Evolutionary conservation across 345 rosid genomes (phyloP).

Genomic region (Syzygium jambos): DNA sequence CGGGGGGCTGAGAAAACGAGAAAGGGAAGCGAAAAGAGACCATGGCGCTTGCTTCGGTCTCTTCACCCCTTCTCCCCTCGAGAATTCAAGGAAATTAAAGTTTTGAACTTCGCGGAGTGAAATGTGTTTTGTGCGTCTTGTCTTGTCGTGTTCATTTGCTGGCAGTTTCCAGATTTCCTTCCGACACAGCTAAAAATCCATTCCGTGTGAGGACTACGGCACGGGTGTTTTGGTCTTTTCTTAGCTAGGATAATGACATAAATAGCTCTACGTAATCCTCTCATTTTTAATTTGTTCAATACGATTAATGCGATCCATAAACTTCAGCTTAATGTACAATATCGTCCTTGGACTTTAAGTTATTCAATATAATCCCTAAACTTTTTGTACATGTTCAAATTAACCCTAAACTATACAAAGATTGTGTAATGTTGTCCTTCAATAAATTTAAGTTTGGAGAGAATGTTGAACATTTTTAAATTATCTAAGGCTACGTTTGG

Average conservation of each 20-base stretch:
- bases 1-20: constrained; percentile 69
- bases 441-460: too few species aligned
- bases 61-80: not conserved
- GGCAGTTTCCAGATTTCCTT: too few species aligned
- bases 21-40: constrained; percentile 75
- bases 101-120: not conserved
- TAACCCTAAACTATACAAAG: too few species aligned
- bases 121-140: not conserved
- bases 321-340: too few species aligned
- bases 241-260: accelerated
- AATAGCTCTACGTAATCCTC: accelerated
- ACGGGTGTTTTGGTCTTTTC: not conserved
- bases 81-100: not conserved
- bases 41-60: constrained; percentile 14
- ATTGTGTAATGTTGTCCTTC: too few species aligned
- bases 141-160: not conserved
- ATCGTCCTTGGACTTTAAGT: too few species aligned
- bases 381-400: too few species aligned
- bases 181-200: not conserved
- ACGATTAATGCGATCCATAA: accelerated
- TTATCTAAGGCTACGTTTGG: too few species aligned
- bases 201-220: not conserved
- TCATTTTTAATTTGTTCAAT: too few species aligned
- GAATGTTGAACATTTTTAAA: too few species aligned
- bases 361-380: too few species aligned